phyloP scores from a whole-genome alignment of 2,329 filamentous ascomycete genomes.

The Ophiosphaerella herpotricha region DNA sequence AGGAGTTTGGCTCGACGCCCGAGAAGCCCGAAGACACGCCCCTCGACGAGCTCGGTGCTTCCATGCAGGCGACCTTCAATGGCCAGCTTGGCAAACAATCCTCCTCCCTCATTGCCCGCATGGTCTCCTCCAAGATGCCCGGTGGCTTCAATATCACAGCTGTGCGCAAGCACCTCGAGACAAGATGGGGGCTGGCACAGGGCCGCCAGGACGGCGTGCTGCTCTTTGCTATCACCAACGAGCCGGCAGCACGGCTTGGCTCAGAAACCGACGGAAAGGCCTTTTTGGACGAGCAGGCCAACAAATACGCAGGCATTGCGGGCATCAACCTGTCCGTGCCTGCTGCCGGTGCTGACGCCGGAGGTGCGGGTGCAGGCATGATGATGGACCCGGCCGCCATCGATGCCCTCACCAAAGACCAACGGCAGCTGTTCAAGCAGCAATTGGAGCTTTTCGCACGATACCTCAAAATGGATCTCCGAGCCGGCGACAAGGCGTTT shows the following conservation, averaged over 20 bases:
- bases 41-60: constrained; percentile 88
- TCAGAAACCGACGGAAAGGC: constrained; percentile 90
- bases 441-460: constrained; percentile 93
- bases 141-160: constrained; percentile 99
- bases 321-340: constrained; percentile 83
- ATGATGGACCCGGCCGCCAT: constrained; percentile 99
- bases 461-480: constrained; percentile 96
- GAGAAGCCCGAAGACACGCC: constrained; percentile 98
- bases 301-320: constrained; percentile 84
- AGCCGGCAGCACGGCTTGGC: constrained; percentile 84
- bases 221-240: constrained; percentile 87
- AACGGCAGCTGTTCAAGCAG: constrained; percentile 95
- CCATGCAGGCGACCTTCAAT: constrained; percentile 99
- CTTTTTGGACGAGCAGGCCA: constrained; percentile 84
- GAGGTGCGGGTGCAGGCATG: constrained; percentile 80
- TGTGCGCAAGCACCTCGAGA: constrained; percentile 92
- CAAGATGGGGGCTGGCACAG: constrained; percentile 83
- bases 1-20: constrained; percentile 96
- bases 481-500: constrained; percentile 93
- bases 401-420: constrained; percentile 95
- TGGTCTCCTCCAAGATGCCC: constrained; percentile 99
- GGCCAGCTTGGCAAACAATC: constrained; percentile 98
- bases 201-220: constrained; percentile 92
- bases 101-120: constrained; percentile 84
- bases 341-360: constrained; percentile 70